Evolutionary conservation across 75 land plant genomes (phyloP).

Genomic region (Larix kaempferi): DNA sequence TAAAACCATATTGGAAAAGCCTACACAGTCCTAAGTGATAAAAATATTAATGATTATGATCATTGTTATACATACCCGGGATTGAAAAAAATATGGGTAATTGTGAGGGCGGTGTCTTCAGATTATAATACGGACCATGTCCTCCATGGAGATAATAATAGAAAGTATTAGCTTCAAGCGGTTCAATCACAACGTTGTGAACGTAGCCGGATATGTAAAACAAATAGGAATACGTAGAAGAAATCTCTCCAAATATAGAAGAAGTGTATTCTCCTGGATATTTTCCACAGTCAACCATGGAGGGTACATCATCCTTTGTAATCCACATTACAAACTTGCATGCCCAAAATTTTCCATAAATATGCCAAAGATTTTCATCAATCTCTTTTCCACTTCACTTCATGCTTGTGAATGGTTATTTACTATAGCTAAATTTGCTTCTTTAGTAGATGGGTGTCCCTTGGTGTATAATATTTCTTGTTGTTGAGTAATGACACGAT

Average conservation of each 20-base stretch:
- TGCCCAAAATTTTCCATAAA: no score
- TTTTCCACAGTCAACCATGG: constrained; percentile 34
- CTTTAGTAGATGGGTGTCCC: no score
- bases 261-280: constrained; percentile 16
- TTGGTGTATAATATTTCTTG: no score
- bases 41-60: no score
- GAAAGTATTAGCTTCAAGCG: constrained; percentile 18
- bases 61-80: constrained; percentile 14
- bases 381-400: no score
- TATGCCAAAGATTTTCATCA: no score
- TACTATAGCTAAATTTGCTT: no score
- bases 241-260: constrained; percentile 19
- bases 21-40: no score
- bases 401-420: no score
- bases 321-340: constrained; percentile 48
- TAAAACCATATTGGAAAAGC: no score
- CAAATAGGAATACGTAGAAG: constrained; percentile 19
- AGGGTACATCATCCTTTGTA: constrained; percentile 3
- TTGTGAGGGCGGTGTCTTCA: constrained; percentile 38
- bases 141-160: constrained; percentile 40
- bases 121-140: constrained; percentile 14
- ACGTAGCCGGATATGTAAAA: constrained; percentile 35
- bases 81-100: constrained; percentile 31
- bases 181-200: constrained; percentile 31
- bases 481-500: no score